Evolutionary conservation across 306 rosid species (phyloP).

Genomic region (Rosa lucieae): DNA sequence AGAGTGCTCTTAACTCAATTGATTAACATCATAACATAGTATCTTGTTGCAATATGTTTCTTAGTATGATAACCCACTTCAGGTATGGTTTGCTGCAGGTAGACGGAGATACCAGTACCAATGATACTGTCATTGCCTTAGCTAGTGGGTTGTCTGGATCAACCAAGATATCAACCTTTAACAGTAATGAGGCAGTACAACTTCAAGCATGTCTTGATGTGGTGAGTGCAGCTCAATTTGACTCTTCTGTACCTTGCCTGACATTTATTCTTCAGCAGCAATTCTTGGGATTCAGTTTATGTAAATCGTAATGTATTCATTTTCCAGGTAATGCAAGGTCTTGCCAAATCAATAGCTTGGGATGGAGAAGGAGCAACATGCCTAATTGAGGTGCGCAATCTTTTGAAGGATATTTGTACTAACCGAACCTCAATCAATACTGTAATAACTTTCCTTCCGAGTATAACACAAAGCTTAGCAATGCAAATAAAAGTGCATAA

Average conservation of each 20-base stretch:
- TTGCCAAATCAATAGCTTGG: slow-evolving; percentile 96
- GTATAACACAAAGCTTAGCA: background rate
- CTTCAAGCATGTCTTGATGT: slow-evolving; percentile 88
- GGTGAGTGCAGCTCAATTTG: slow-evolving; percentile 40
- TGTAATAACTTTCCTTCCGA: background rate
- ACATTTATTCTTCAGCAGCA: background rate
- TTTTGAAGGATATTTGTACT: slow-evolving; percentile 21
- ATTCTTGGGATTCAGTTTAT: background rate
- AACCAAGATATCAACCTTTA: slow-evolving; percentile 54
- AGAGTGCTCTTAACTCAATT: background rate
- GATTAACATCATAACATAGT: background rate
- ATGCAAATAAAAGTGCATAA: background rate
- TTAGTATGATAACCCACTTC: slow-evolving; percentile 14
- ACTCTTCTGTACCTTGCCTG: background rate
- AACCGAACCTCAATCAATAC: background rate
- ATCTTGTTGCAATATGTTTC: slow-evolving; percentile 7
- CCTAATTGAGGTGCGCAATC: slow-evolving; percentile 76
- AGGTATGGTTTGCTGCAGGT: slow-evolving; percentile 52
- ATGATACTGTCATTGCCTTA: slow-evolving; percentile 90
- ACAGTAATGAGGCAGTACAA: slow-evolving; percentile 60
- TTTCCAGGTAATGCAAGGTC: slow-evolving; percentile 95
- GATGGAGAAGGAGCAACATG: slow-evolving; percentile 99
- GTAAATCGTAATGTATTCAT: slow-evolving; percentile 13
- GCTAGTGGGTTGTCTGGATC: slow-evolving; percentile 87
- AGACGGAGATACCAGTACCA: slow-evolving; percentile 97